A percentile compares a stretch with the other conserved stretches of the same genome.
phyloP scores from a whole-genome alignment of 495 filamentous ascomycete species.

The Sphaerosporella brunnea region DNA sequence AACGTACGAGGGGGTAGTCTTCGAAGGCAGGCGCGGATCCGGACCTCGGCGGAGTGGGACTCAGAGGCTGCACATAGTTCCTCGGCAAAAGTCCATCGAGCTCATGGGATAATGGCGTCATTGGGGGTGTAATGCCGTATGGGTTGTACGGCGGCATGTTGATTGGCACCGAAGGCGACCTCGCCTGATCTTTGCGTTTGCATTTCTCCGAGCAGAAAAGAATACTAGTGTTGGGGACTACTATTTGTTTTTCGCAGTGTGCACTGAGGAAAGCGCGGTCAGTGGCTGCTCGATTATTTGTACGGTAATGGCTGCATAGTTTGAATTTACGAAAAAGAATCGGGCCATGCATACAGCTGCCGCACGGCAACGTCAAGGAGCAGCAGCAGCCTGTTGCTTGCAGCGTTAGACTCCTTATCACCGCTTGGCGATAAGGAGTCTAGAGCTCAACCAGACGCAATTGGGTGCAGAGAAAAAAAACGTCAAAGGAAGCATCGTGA shows the following conservation, averaged over 20 bases:
- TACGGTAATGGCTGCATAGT: background rate
- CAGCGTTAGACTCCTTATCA: background rate
- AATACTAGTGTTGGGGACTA: conserved; percentile 45
- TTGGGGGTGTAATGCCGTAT: conserved; percentile 7
- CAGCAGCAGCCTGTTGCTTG: background rate
- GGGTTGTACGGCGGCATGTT: conserved; percentile 7
- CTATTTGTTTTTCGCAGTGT: conserved; percentile 58
- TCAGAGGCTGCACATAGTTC: conserved; percentile 25
- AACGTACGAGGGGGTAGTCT: too few relatives aligned
- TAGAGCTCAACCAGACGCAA: background rate
- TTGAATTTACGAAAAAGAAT: too few relatives aligned
- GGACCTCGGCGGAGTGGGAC: conserved; percentile 23
- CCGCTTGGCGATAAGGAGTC: background rate
- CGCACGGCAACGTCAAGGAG: background rate
- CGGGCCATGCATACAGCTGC: too few relatives aligned
- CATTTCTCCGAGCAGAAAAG: conserved; percentile 26
- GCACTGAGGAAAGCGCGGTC: conserved; percentile 31
- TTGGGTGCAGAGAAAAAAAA: background rate
- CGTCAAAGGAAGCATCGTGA: background rate
- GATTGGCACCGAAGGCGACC: conserved; percentile 20
- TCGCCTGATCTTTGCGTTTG: conserved; percentile 23
- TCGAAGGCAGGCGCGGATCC: too few relatives aligned
- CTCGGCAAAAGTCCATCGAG: conserved; percentile 11
- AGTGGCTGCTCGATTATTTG: background rate
- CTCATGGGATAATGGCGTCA: conserved; percentile 8